phyloP scores from a whole-genome alignment of 495 filamentous ascomycete genomes.

The Trypethelium eluteriae region DNA sequence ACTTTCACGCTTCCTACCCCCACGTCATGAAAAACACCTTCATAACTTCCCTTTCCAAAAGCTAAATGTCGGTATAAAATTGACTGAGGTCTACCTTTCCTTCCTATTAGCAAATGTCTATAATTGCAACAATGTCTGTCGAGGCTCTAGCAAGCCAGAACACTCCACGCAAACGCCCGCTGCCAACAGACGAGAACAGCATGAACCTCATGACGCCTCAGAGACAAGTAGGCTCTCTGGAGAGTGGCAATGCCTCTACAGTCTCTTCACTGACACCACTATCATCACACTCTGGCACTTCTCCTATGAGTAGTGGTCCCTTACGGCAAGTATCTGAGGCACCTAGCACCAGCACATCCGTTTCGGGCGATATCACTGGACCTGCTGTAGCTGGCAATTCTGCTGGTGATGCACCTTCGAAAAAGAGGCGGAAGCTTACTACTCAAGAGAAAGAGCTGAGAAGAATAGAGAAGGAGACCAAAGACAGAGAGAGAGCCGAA shows the following conservation, averaged over 20 bases:
- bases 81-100: background rate
- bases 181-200: background rate
- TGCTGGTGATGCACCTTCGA: conserved; percentile 14
- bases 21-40: background rate
- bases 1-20: background rate
- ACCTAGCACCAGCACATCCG: background rate
- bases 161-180: conserved; percentile 1
- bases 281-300: background rate
- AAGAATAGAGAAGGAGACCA: conserved; percentile 44
- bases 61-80: background rate
- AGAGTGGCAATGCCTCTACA: background rate
- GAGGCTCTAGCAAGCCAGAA: background rate
- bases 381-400: background rate
- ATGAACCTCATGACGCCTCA: background rate
- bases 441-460: conserved; percentile 39
- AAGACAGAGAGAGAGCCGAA: conserved; percentile 38
- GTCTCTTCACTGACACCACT: background rate
- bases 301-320: background rate
- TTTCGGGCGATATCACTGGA: background rate
- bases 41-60: background rate
- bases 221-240: background rate
- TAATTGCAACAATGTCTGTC: conserved; percentile 7
- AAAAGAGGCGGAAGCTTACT: conserved; percentile 36
- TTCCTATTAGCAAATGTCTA: background rate
- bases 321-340: background rate